Evolutionary conservation across 78 protist species (phyloP).

Genomic region (Dictyostelium discoideum): DNA sequence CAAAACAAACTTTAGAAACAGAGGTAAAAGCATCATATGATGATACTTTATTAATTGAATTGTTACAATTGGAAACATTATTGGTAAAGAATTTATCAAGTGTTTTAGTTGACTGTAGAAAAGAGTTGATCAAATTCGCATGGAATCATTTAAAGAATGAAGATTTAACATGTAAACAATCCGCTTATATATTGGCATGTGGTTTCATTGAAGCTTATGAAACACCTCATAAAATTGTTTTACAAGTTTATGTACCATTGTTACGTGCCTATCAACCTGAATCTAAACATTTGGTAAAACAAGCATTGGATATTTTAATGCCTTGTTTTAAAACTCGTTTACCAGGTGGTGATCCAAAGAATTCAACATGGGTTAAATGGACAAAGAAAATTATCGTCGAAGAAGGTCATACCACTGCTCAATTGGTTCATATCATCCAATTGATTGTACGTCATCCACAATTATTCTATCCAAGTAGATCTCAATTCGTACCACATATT

Average conservation of each 20-base stretch:
- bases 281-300: constrained; percentile 83
- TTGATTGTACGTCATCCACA: constrained; percentile 90
- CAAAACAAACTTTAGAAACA: constrained; percentile 30
- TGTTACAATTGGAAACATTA: constrained; percentile 90
- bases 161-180: constrained; percentile 89
- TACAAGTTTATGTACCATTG: constrained; percentile 92
- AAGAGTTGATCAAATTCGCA: constrained; percentile 91
- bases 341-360: constrained; percentile 9
- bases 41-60: constrained; percentile 53
- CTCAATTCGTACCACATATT: constrained; percentile 94
- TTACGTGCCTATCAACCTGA: constrained; percentile 93
- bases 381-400: constrained; percentile 94
- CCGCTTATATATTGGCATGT: constrained; percentile 93
- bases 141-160: constrained; percentile 92
- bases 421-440: constrained; percentile 94
- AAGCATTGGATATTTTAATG: constrained; percentile 92
- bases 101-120: constrained; percentile 79
- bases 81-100: constrained; percentile 80
- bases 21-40: constrained; percentile 14
- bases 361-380: constrained; percentile 90
- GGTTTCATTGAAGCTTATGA: constrained; percentile 94
- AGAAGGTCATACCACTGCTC: constrained; percentile 92
- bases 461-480: constrained; percentile 86
- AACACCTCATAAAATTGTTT: constrained; percentile 92
- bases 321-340: constrained; percentile 71